Base-by-base conservation (phyloP, 805 yeast species). In the Wickerhamomyces sydowiorum region DNA sequence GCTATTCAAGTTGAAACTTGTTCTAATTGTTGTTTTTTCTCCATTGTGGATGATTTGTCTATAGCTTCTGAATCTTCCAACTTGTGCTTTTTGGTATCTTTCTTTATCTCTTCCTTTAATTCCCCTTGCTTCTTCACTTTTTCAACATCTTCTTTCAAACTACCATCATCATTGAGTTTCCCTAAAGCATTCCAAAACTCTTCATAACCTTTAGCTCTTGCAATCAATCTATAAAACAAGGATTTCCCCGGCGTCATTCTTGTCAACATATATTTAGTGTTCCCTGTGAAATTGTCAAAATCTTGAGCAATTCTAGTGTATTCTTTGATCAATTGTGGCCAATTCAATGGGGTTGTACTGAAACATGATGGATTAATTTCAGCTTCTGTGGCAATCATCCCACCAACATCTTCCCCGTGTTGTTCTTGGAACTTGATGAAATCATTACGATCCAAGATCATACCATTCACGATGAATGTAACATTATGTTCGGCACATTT, bases 351-450 rank as follows among this genome's bases (percentile, higher is more conserved):
- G 1, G 27, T 40, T 24, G 29, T 12, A 24, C 61, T 60, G 59
- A 93, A 93, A 30, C 86, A 81, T 1, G 95, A 72, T 7, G 96
- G 93, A 57, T 93, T 90, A 7, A 73, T 57, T 62, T 93, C 98
- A 0, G 97, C 98, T 24, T 80, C 78, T 25, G 87, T 83, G 1
- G 97, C 99, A 54, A 90, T 80, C 99, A 93, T 91, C 7, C 87
- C 90, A 4, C 98, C 96, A n/a, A 83, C 64, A 39, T 76, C 75
- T 2, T 1, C 81, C 77, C 50, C 73, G 75, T 12, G 15, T n/a
- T 62, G 58, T 9, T 62, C 50, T 53, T 77, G 82, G 33, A 90
- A 55, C 21, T 66, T 64, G 7, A 51, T 46, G 46, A 73, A 77
- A 42, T 90, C 93, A 4, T 54, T 46, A 35, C 79, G 66, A 38